Evolutionary conservation across 805 yeast genomes (phyloP).

Genomic region (Schwanniomyces occidentalis): DNA sequence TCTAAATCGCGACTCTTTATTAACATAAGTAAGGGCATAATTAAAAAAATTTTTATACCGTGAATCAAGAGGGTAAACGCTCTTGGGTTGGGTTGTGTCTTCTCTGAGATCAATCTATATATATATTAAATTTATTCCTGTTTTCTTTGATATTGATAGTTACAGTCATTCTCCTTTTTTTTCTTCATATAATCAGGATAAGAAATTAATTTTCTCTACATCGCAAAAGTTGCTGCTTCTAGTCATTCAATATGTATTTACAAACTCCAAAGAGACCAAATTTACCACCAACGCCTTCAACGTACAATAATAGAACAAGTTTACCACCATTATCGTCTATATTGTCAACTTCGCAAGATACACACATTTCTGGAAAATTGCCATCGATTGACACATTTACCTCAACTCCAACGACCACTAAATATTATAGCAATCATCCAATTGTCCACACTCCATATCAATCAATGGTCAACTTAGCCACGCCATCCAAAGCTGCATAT

Average conservation of each 20-base stretch:
- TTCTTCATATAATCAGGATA: background rate
- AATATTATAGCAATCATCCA: background rate
- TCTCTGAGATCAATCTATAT: background rate
- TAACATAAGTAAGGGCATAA: slow-evolving; percentile 2
- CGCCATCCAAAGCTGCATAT: slow-evolving; percentile 6
- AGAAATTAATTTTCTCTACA: background rate
- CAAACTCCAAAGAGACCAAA: slow-evolving; percentile 38
- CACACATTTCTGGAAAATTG: slow-evolving; percentile 11
- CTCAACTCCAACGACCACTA: slow-evolving; percentile 6
- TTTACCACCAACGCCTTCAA: slow-evolving; percentile 22
- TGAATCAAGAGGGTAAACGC: slow-evolving; percentile 5
- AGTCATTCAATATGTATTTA: slow-evolving; percentile 23
- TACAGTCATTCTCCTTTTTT: background rate
- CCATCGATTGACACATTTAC: slow-evolving; percentile 27
- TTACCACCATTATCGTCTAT: slow-evolving; percentile 45
- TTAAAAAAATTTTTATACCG: slow-evolving; percentile 6
- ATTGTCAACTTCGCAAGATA: slow-evolving; percentile 11
- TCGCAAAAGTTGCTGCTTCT: background rate
- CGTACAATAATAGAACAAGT: slow-evolving; percentile 21
- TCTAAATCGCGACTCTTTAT: slow-evolving; percentile 3
- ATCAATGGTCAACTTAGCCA: slow-evolving; percentile 1
- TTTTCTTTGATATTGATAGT: background rate
- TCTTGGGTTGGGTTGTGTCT: slow-evolving; percentile 1
- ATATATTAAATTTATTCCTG: background rate
- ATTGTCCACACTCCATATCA: background rate